Conservation (phyloP, 2,329 filamentous ascomycete genomes). For the Bretziella fagacearum region DNA sequence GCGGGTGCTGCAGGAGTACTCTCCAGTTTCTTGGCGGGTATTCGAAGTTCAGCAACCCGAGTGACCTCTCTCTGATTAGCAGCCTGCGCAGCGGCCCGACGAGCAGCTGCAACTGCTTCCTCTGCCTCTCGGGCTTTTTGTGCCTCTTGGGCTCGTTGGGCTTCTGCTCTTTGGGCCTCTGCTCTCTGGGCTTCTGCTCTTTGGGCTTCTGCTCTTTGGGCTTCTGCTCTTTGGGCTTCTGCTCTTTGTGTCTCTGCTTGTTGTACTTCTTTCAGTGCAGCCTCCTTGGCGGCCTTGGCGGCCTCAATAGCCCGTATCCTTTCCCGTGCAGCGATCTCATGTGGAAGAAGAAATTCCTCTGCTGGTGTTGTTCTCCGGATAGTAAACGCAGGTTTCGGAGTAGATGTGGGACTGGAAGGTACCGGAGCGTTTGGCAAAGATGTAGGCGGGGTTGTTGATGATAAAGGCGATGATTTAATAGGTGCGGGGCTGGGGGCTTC, state of each 20-base stretch:
- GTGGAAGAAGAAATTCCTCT: slow-evolving; percentile 9
- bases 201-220: not conserved
- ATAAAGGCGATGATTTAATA: too few relatives aligned
- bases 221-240: not conserved
- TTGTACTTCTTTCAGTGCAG: not conserved
- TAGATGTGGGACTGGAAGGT: not conserved
- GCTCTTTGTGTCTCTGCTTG: not conserved
- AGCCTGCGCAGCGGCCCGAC: too few relatives aligned
- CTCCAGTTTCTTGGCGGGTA: too few relatives aligned
- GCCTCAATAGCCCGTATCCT: not conserved
- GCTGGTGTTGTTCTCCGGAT: not conserved
- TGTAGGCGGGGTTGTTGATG: too few relatives aligned
- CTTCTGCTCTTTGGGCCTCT: not conserved
- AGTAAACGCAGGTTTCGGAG: not conserved
- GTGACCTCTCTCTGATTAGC: too few relatives aligned
- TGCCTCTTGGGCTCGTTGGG: not conserved
- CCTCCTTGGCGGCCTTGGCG: not conserved
- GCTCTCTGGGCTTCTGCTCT: not conserved
- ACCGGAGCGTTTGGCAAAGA: not conserved
- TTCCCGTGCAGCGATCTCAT: slow-evolving; percentile 8
- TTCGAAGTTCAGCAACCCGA: too few relatives aligned
- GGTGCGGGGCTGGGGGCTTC: too few relatives aligned
- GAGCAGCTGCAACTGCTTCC: too few relatives aligned
- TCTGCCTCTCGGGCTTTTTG: not conserved
- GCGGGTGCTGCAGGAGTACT: too few relatives aligned